Percentiles rank a stretch among this genome's conserved stretches.
Conservation (phyloP, 2,329 filamentous ascomycete genomes). For the Colletotrichum lentis region DNA sequence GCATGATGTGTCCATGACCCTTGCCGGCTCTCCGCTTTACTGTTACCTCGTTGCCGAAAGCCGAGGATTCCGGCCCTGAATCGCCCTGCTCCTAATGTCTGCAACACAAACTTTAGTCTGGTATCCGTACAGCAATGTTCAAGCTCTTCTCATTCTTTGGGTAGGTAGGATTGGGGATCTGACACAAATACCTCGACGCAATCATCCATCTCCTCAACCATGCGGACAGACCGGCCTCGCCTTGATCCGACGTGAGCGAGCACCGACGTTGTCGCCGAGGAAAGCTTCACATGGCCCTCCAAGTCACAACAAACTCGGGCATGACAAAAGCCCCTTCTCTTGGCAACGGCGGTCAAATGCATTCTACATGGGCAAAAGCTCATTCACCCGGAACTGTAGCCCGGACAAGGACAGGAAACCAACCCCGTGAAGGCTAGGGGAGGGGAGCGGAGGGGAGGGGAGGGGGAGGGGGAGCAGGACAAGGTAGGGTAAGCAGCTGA, state of each 20-base stretch:
- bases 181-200: too few species aligned
- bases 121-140: too few species aligned
- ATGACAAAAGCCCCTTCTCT: neutral
- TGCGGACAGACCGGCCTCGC: too few species aligned
- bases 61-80: neutral
- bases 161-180: too few species aligned
- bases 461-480: neutral
- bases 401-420: conserved; percentile 13
- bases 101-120: neutral
- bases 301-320: neutral
- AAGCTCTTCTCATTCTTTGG: too few species aligned
- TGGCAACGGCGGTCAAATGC: neutral
- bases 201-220: too few species aligned
- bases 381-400: conserved; percentile 8
- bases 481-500: conserved; percentile 5
- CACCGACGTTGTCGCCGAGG: neutral
- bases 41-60: neutral
- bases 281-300: neutral
- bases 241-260: too few species aligned
- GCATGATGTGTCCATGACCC: neutral
- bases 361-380: neutral
- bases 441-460: too few species aligned
- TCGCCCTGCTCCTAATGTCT: neutral
- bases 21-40: neutral
- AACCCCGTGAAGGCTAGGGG: neutral